phyloP scores from a whole-genome alignment of 148 eudicot species.

The Vaccinium macrocarpon region DNA sequence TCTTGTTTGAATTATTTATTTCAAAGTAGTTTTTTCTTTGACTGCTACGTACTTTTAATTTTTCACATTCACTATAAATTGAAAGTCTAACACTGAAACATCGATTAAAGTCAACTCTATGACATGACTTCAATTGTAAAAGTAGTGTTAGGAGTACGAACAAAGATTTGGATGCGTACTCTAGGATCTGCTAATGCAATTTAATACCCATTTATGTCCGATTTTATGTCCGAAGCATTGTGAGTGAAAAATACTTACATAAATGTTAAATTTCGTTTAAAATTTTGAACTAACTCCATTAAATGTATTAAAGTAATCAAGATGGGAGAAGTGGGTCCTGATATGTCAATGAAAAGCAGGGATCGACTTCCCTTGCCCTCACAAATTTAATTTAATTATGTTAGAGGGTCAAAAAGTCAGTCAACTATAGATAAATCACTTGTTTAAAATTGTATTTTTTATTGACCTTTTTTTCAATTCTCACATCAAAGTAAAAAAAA shows the following conservation, averaged over 20 bases:
- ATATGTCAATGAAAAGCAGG: neutral
- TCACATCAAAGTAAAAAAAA: neutral
- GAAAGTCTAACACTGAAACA: neutral
- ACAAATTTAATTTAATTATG: neutral
- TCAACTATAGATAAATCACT: neutral
- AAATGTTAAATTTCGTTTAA: neutral
- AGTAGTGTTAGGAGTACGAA: neutral
- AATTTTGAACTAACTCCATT: neutral
- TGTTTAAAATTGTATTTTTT: neutral
- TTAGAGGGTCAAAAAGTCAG: neutral
- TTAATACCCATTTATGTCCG: neutral
- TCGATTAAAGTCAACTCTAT: neutral
- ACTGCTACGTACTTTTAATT: neutral
- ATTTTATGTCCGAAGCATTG: neutral
- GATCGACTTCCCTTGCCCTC: neutral
- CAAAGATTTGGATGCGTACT: neutral
- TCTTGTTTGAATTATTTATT: neutral
- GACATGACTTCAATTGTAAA: neutral
- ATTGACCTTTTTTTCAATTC: neutral
- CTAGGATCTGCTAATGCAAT: no score
- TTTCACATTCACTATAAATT: neutral
- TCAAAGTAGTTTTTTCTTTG: neutral
- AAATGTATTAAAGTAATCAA: neutral
- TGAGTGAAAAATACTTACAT: neutral
- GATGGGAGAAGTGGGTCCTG: neutral